Conservation (phyloP, 768 basidiomycete species). For the Leucocoprinus sp. region DNA sequence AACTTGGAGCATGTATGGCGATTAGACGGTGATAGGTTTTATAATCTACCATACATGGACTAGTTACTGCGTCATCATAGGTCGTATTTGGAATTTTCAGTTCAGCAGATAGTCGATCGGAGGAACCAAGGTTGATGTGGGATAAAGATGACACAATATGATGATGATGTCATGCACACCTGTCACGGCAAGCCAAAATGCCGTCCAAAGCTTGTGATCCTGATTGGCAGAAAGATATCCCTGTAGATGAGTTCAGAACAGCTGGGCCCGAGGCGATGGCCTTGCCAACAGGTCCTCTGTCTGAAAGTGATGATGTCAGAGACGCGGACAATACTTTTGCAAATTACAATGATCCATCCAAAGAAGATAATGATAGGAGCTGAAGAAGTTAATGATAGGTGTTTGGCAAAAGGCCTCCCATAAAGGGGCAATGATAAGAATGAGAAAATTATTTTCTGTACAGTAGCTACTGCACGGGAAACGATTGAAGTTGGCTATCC, state of each 20-base stretch:
- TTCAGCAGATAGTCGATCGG: slow-evolving; percentile 26
- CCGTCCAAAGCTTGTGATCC: slow-evolving; percentile 47
- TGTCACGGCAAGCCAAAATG: slow-evolving; percentile 46
- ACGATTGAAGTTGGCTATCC: too few relatives aligned
- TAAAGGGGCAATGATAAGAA: too few relatives aligned
- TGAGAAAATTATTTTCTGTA: too few relatives aligned
- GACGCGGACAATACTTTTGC: too few relatives aligned
- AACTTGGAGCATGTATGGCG: slow-evolving; percentile 19
- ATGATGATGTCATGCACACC: slow-evolving; percentile 27
- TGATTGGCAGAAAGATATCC: slow-evolving; percentile 34
- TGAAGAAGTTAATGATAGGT: too few relatives aligned
- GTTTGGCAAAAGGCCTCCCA: too few relatives aligned
- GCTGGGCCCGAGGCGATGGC: slow-evolving; percentile 27
- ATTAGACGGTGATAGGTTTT: too few relatives aligned
- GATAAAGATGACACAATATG: not conserved
- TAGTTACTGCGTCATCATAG: slow-evolving; percentile 33
- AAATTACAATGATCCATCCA: too few relatives aligned
- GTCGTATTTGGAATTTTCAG: slow-evolving; percentile 31
- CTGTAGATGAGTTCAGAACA: slow-evolving; percentile 18
- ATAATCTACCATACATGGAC: slow-evolving; percentile 23
- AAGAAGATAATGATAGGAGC: too few relatives aligned
- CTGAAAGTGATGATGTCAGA: too few relatives aligned
- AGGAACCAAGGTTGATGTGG: slow-evolving; percentile 36
- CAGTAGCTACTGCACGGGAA: too few relatives aligned
- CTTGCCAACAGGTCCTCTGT: slow-evolving; percentile 44